Percentiles rank a stretch among this genome's conserved stretches.
These are phyloP conservation scores for Mucor circinelloides DNA, from an alignment of 371 early-diverging fungal species.

Conservation along the genomic window DNA sequence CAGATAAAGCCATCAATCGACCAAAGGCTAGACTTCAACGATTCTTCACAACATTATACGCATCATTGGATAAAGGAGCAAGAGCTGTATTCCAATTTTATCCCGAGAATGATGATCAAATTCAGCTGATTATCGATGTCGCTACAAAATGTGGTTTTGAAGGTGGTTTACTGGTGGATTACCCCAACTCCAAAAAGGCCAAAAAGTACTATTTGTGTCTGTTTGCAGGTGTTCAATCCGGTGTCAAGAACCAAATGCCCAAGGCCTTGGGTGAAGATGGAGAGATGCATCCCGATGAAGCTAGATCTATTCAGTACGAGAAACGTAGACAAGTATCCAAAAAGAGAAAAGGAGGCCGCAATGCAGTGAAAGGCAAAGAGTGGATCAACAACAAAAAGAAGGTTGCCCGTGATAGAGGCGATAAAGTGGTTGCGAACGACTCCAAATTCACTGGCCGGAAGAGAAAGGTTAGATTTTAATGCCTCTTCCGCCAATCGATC, in stretches of 20 bases:
- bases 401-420: constrained; percentile 80
- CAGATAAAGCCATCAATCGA: constrained; percentile 84
- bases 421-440: constrained; percentile 82
- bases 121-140: constrained; percentile 88
- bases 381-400: constrained; percentile 96
- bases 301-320: constrained; percentile 39
- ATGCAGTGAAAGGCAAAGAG: constrained; percentile 79
- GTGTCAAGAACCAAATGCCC: constrained; percentile 71
- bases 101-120: constrained; percentile 95
- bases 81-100: constrained; percentile 99
- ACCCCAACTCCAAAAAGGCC: constrained; percentile 95
- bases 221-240: constrained; percentile 84
- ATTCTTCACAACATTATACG: constrained; percentile 95
- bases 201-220: constrained; percentile 96
- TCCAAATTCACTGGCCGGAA: constrained; percentile 97
- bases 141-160: constrained; percentile 94
- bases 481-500: background rate
- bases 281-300: constrained; percentile 59
- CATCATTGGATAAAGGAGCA: constrained; percentile 85
- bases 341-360: constrained; percentile 53
- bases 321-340: constrained; percentile 38
- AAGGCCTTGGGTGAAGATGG: constrained; percentile 78
- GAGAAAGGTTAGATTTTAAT: constrained; percentile 81
- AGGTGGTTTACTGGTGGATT: constrained; percentile 97
- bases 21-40: constrained; percentile 85